Evolutionary conservation across 2,329 filamentous ascomycete genomes (phyloP).

Genomic region (Sporothrix euskadiensis): DNA sequence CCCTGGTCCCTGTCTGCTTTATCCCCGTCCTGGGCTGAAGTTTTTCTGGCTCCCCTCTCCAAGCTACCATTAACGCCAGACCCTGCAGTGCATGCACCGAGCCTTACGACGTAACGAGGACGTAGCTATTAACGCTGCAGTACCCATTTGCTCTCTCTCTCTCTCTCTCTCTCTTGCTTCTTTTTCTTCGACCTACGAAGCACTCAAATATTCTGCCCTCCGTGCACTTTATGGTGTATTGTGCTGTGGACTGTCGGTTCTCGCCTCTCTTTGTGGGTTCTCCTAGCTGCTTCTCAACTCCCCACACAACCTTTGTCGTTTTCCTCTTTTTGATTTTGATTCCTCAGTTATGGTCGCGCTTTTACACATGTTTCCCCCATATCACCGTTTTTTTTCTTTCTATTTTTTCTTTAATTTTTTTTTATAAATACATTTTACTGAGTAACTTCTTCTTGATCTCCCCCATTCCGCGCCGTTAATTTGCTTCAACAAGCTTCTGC

Average conservation of each 20-base stretch:
- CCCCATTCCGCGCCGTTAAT: neutral
- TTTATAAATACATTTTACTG: no score
- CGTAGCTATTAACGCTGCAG: neutral
- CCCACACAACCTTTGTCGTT: conserved; percentile 3
- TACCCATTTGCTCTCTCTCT: neutral
- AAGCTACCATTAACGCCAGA: neutral
- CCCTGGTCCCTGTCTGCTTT: conserved; percentile 1
- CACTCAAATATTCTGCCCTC: no score
- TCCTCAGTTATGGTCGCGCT: neutral
- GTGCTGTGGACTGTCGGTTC: neutral
- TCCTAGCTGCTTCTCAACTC: neutral
- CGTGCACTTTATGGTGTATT: neutral
- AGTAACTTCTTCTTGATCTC: neutral
- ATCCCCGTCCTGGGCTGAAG: neutral
- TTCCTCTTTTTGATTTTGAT: neutral
- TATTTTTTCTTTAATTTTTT: neutral
- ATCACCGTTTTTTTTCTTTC: neutral
- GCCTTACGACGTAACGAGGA: neutral
- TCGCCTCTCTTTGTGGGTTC: neutral
- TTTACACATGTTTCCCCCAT: neutral
- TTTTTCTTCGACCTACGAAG: no score
- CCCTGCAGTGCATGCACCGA: neutral
- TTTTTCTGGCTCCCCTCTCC: neutral
- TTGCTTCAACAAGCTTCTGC: neutral
- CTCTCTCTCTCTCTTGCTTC: neutral